A percentile compares a stretch with the other conserved stretches of the same genome.
These are phyloP conservation scores for Botryotinia narcissicola DNA, from an alignment of 2,329 filamentous ascomycete genomes.

Conservation along the genomic window DNA sequence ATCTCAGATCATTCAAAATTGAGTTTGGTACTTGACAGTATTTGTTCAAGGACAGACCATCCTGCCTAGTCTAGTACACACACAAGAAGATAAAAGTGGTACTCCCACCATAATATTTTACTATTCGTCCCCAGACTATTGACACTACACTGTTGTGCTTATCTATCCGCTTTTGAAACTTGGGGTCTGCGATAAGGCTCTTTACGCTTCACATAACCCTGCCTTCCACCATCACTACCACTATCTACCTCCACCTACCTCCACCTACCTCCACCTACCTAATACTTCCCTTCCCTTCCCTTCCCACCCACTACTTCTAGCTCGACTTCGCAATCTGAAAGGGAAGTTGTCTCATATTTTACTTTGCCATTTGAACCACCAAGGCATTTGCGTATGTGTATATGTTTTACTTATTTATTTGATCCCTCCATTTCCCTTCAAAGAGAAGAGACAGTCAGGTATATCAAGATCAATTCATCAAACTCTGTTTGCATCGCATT, in stretches of 20 bases:
- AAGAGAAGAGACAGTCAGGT: background rate
- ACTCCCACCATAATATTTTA: no score
- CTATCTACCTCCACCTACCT: no score
- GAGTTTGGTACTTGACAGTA: background rate
- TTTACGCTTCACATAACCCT: no score
- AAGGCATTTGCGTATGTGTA: background rate
- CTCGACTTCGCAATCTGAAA: background rate
- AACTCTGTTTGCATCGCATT: background rate
- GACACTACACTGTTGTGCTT: background rate
- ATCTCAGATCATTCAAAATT: background rate
- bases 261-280: no score
- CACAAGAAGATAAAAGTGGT: background rate
- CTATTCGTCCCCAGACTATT: background rate
- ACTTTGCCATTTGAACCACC: background rate
- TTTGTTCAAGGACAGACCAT: no score
- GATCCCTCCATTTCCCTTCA: background rate
- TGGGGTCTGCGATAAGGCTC: background rate
- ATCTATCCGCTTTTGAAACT: slow-evolving; percentile 2
- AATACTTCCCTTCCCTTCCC: no score
- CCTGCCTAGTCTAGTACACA: no score
- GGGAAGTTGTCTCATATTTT: background rate
- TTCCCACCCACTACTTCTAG: background rate
- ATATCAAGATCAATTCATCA: background rate
- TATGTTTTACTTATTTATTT: background rate
- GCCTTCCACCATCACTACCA: no score